phyloP scores from a whole-genome alignment of 164 flowering plant genomes.

The Magnolia changhungtana region DNA sequence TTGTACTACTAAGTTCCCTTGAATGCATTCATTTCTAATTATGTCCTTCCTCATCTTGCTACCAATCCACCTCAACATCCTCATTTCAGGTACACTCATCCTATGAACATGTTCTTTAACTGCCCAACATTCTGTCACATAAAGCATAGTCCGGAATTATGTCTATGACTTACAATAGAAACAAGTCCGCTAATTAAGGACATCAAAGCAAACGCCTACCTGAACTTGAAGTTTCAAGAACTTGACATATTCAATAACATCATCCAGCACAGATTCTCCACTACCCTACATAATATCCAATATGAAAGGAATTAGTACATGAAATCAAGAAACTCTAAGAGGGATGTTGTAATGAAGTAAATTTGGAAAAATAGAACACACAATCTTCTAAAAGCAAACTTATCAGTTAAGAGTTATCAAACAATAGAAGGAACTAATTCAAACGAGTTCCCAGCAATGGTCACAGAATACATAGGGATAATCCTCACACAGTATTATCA shows the following conservation, averaged over 20 bases:
- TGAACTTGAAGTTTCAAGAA: constrained; percentile 56
- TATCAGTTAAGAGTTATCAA: neutral
- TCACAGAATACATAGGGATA: too few relatives aligned
- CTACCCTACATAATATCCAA: constrained; percentile 32
- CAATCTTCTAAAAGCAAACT: neutral
- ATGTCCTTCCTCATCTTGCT: too few relatives aligned
- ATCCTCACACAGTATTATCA: too few relatives aligned
- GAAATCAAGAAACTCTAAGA: neutral
- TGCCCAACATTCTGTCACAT: too few relatives aligned
- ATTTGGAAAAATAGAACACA: neutral
- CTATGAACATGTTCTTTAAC: too few relatives aligned
- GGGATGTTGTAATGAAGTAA: neutral
- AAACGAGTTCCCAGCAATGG: neutral
- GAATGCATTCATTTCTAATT: too few relatives aligned
- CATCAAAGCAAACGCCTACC: constrained; percentile 27
- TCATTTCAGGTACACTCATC: too few relatives aligned
- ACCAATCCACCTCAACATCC: too few relatives aligned
- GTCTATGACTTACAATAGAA: neutral
- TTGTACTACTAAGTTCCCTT: too few relatives aligned
- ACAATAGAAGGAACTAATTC: neutral
- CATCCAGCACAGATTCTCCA: constrained; percentile 39
- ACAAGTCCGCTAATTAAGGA: neutral
- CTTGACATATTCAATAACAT: constrained; percentile 50
- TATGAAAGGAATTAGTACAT: neutral
- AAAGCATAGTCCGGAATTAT: too few relatives aligned